phyloP scores from a whole-genome alignment of 2,329 filamentous ascomycete species.

The Talaromyces amestolkiae region DNA sequence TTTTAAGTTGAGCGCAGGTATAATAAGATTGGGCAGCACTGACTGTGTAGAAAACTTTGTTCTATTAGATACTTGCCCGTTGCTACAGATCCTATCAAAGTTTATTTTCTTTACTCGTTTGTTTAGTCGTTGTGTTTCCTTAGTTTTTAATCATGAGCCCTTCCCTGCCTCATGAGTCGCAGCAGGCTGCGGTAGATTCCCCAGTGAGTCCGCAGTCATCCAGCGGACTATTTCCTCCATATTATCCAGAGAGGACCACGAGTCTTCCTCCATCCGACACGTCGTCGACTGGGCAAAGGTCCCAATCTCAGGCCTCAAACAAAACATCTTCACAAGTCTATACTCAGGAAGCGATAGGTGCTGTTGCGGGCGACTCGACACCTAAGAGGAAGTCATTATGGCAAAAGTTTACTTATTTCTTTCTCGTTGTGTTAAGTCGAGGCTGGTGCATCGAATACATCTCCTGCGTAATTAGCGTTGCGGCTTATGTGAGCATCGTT shows the following conservation, averaged over 20 bases:
- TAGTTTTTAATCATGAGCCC: not conserved
- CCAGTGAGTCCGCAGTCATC: not conserved
- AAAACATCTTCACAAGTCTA: not conserved
- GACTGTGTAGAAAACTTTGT: not conserved
- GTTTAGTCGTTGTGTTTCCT: not conserved
- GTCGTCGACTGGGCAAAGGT: not conserved
- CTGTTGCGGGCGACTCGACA: no score
- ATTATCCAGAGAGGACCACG: not conserved
- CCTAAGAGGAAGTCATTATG: no score
- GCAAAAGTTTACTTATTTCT: not conserved
- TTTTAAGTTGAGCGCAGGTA: not conserved
- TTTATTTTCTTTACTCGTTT: not conserved
- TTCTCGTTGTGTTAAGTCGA: not conserved
- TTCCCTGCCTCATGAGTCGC: not conserved
- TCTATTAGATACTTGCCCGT: not conserved
- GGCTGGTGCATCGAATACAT: conserved; percentile 13
- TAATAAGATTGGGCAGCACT: not conserved
- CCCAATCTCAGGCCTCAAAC: not conserved
- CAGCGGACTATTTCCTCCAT: conserved; percentile 4
- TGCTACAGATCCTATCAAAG: not conserved
- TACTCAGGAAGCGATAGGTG: not conserved
- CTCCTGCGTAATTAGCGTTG: conserved; percentile 11
- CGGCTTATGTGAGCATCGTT: conserved; percentile 2
- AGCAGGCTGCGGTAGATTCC: not conserved
- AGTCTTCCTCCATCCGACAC: not conserved